Evolutionary conservation across 495 filamentous ascomycete genomes (phyloP).

Genomic region (Talaromyces liani): DNA sequence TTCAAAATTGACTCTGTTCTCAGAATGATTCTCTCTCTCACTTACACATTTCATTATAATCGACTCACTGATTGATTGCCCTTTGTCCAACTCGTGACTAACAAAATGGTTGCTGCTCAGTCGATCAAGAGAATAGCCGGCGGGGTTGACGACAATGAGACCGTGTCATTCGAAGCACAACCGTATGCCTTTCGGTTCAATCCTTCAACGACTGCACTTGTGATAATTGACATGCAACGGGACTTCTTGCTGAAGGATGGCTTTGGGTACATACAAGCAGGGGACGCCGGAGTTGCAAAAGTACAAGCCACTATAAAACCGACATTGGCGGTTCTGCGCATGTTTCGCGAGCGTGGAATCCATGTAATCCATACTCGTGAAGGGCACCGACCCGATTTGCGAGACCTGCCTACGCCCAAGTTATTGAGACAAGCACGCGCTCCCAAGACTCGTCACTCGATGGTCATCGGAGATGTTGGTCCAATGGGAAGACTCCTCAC

Average conservation of each 20-base stretch:
- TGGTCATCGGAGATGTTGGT: conserved; percentile 43
- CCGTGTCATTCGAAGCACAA: conserved; percentile 14
- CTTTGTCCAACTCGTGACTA: conserved; percentile 11
- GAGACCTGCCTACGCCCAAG: conserved; percentile 45
- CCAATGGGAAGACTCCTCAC: conserved; percentile 44
- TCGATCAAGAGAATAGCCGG: background rate
- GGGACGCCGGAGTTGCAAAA: conserved; percentile 14
- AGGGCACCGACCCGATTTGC: conserved; percentile 34
- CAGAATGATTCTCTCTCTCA: background rate
- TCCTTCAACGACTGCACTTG: conserved; percentile 37
- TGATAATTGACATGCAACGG: conserved; percentile 53
- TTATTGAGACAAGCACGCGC: conserved; percentile 34
- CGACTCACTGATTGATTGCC: background rate
- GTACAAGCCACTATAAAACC: conserved; percentile 35
- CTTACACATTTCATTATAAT: background rate
- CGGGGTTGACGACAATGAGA: background rate
- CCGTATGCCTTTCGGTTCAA: conserved; percentile 37
- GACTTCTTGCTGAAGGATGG: conserved; percentile 25
- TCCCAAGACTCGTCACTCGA: conserved; percentile 32
- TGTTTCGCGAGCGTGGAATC: conserved; percentile 38
- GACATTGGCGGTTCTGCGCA: conserved; percentile 32
- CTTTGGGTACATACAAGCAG: conserved; percentile 19
- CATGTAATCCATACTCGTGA: conserved; percentile 51
- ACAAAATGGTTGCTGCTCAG: conserved; percentile 11
- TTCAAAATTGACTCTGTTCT: background rate